Percentiles rank a stretch among this genome's conserved stretches.
Evolutionary conservation across 2,329 filamentous ascomycete species (phyloP).

Genomic region (Aspergillus ustus): DNA sequence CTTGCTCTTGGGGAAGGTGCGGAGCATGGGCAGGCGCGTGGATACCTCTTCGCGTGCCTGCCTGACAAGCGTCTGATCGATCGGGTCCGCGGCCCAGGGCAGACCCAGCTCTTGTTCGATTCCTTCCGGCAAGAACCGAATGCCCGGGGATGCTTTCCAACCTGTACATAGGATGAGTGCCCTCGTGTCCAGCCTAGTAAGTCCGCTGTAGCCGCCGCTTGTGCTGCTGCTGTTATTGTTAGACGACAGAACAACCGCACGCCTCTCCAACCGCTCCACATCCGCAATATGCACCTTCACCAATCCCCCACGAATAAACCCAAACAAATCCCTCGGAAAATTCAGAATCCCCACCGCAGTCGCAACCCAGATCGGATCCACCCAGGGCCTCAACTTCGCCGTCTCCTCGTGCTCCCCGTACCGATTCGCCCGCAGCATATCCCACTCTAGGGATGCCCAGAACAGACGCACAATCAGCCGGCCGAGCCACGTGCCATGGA

Average conservation of each 20-base stretch:
- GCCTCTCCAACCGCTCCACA: not conserved
- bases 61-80: not conserved
- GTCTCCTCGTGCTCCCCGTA: not conserved
- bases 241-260: not conserved
- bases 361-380: not conserved
- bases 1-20: not conserved
- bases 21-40: not conserved
- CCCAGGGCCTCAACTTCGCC: not conserved
- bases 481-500: conserved; percentile 11
- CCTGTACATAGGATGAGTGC: not conserved
- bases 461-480: not conserved
- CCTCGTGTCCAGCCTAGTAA: not conserved
- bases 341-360: not conserved
- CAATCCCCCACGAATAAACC: not conserved
- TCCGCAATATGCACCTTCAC: conserved; percentile 1
- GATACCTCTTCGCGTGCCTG: not conserved
- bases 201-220: not conserved
- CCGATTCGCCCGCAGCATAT: not conserved
- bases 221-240: not conserved
- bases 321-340: not conserved
- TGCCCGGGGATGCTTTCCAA: not conserved
- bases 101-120: conserved; percentile 4
- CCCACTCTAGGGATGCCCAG: not conserved
- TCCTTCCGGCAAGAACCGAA: not conserved
- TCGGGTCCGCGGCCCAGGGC: not conserved